Base-by-base conservation (phyloP, 768 basidiomycete genomes). In the Phylloporus rhodoxanthus region DNA sequence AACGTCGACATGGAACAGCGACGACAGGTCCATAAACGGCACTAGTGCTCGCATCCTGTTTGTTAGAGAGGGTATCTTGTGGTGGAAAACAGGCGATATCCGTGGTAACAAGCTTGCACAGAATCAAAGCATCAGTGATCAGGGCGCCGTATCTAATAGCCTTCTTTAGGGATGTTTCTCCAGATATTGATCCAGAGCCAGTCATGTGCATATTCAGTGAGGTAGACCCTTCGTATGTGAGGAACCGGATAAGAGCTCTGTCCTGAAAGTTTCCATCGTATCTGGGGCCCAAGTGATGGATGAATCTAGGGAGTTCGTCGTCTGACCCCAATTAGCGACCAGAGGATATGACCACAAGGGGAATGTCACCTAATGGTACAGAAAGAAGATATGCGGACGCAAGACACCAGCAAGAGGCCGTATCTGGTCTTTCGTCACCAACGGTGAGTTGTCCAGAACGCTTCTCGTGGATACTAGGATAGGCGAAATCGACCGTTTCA, bases 211-310 rank as follows among this genome's bases (percentile, higher is more conserved):
- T 87, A 61, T 87, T 91, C 46, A 92, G 73, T 0, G 88, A 88
- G 0, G 90, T 89, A 5, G 85, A 80, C 0, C 87, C 86, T 56
- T 90, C 86, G 63, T 92, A 93, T 0, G 90, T 93, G 42, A 92
- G 69, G 63, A 91, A 91, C 39, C 78, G 82, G 55, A 81, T 71
- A 30, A 91, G 74, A 3, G 76, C 63, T 8, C 74, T 75, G 42
- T 89, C 85, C 61, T 90, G 89, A 64, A 91, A 89, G 38, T 81
- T 82, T 19, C 81, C 83, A 1, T 73, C 72, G 52, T 92, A 92
- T 38, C 84, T 78, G 8, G 90, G 90, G 4, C 89, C 86, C 10
- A 93, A 78, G 57, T 90, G 86, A 59, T 91, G 84, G 30, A 90
- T 76, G 39, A 92, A 75, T 14, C 85, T 77, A 6, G 82, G 80